These are phyloP conservation scores for Chloromonas sp. DNA, from an alignment of 163 green algal genomes.

Conservation along the genomic window DNA sequence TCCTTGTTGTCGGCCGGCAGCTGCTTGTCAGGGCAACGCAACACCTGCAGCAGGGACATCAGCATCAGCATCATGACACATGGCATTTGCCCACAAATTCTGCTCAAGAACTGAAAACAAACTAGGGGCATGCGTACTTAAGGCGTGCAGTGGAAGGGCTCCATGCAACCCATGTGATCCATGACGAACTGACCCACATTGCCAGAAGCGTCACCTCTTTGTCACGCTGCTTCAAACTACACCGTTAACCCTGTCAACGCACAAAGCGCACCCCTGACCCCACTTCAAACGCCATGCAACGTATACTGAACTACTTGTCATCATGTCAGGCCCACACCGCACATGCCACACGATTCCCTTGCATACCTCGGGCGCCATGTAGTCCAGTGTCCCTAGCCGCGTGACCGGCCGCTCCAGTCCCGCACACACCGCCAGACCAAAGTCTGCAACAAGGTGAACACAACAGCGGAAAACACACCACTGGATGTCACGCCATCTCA, in stretches of 20 bases:
- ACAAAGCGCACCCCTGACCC: not conserved
- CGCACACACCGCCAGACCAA: constrained; percentile 57
- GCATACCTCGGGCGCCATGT: constrained; percentile 39
- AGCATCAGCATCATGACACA: not conserved
- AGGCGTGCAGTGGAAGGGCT: too few relatives aligned
- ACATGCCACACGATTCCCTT: not conserved
- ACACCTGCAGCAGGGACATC: constrained; percentile 32
- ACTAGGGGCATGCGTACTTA: too few relatives aligned
- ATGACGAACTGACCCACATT: too few relatives aligned
- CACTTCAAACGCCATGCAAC: not conserved
- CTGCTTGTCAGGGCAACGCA: constrained; percentile 66
- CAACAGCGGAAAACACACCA: not conserved
- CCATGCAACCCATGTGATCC: too few relatives aligned
- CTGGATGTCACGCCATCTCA: too few relatives aligned
- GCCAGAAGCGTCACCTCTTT: too few relatives aligned
- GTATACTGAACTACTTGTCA: too few relatives aligned
- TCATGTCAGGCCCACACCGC: too few relatives aligned
- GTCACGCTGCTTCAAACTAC: too few relatives aligned
- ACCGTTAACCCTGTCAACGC: too few relatives aligned
- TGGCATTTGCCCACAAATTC: not conserved
- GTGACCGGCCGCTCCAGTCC: constrained; percentile 49
- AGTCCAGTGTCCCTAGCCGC: constrained; percentile 61
- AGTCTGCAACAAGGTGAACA: constrained; percentile 32
- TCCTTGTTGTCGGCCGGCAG: constrained; percentile 64
- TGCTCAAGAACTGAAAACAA: too few relatives aligned